Base-by-base conservation (phyloP, 176 grass and related monocot genomes). In the Avena atlantica region DNA sequence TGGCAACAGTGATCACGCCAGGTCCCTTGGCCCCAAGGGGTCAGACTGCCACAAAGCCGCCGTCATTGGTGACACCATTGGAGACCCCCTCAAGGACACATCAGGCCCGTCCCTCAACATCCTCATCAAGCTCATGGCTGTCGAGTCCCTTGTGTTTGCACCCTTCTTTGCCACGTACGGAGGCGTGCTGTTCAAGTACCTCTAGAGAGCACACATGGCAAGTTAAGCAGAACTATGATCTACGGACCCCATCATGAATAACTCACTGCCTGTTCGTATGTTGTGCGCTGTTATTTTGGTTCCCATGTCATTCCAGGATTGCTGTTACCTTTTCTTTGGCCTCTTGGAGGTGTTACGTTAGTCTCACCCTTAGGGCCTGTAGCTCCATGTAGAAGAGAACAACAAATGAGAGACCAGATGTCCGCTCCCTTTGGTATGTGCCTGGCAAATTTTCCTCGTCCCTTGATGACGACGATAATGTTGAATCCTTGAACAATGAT, bases 41-140 rank as follows among this genome's bases (percentile, higher is more conserved):
- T 96, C 94, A 0, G 94, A 96, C 94, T 89, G 90, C 89, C 94
- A 96, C 89, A 96, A 96, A 84, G 94, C 94, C 15, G 94, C 94
- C 17, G 91, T 96, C 31, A 96, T 96, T 4, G 94, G 94, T 12
- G 94, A 96, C 89, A 96, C 94, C 81, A 96, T 96, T 7, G 94
- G 94, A 75, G 94, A 96, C 91, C 94, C 94, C 40, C 94, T 96
- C 71, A 96, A 96, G 89, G 94, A 96, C 87, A 96, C 94, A 19
- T 96, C 94, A 3, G 94, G 94, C 55, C 94, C 91, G 0, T 96
- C 94, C 0, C 94, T 96, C 77, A 96, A 96, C 91, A 96, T 96
- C 85, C 94, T 96, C 89, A 96, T 96, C 94, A 96, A 96, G 87
- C 94, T 96, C 53, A 95, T 95, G 94, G 94, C 94, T 0, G 94